Conservation (phyloP, 2,329 filamentous ascomycete genomes). For the Cladosporium sp. region DNA sequence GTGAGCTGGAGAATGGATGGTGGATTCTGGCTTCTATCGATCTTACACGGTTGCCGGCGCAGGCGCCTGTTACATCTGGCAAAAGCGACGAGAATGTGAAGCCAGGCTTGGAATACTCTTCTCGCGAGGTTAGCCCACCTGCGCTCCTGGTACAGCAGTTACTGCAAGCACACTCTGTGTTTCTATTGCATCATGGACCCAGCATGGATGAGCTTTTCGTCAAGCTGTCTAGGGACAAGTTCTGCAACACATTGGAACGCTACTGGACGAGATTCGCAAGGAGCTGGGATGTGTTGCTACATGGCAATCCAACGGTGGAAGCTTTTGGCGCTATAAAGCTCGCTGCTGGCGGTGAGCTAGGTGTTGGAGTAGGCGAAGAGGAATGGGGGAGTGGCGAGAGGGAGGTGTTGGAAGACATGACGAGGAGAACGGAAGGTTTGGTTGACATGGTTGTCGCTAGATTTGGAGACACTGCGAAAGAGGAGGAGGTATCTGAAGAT, state of each 20-base stretch:
- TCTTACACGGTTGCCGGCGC: conserved; percentile 65
- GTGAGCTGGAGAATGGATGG: conserved; percentile 87
- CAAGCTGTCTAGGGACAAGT: conserved; percentile 60
- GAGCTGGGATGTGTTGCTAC: conserved; percentile 81
- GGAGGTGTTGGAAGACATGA: conserved; percentile 87
- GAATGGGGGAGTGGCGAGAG: conserved; percentile 90
- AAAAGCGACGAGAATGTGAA: conserved; percentile 16
- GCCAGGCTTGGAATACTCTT: conserved; percentile 70
- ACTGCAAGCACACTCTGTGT: conserved; percentile 73
- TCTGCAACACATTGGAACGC: conserved; percentile 65
- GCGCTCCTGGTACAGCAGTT: conserved; percentile 75
- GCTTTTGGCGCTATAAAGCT: conserved; percentile 82
- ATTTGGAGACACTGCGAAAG: conserved; percentile 59
- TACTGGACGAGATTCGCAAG: conserved; percentile 71
- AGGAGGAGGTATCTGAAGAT: conserved; percentile 21
- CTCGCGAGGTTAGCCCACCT: conserved; percentile 81
- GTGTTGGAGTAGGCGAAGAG: conserved; percentile 91
- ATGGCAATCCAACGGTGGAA: conserved; percentile 78
- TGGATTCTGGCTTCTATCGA: conserved; percentile 92
- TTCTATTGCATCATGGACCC: conserved; percentile 79
- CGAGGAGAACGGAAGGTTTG: conserved; percentile 72
- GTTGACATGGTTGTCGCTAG: conserved; percentile 83
- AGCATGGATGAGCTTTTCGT: conserved; percentile 67
- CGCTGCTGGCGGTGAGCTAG: conserved; percentile 83
- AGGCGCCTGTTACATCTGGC: conserved; percentile 20